Conservation (phyloP, 345 rosid genomes). For the Erucastrum elatum region DNA sequence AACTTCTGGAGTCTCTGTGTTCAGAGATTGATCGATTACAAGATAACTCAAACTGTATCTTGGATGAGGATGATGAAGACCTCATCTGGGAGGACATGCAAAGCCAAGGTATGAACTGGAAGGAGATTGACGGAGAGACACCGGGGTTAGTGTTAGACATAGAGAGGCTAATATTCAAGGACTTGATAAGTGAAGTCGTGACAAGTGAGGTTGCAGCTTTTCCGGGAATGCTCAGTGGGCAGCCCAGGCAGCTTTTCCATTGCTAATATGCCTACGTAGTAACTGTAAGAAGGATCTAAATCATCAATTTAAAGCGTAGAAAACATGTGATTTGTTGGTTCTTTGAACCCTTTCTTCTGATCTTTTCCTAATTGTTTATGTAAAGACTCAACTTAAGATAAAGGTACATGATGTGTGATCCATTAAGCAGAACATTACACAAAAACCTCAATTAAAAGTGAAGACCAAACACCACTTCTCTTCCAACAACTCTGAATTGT, state of each 20-base stretch:
- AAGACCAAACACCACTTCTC: slow-evolving; percentile 18
- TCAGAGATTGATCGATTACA: slow-evolving; percentile 65
- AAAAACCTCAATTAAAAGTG: too few species aligned
- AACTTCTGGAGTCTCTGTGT: slow-evolving; percentile 59
- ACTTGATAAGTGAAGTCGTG: slow-evolving; percentile 38
- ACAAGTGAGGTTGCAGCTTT: slow-evolving; percentile 41
- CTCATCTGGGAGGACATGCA: slow-evolving; percentile 52
- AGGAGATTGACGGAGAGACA: background rate
- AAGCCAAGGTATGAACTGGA: background rate
- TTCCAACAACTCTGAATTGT: slow-evolving; percentile 6
- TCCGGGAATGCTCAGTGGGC: slow-evolving; percentile 37
- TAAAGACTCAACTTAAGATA: slow-evolving; percentile 26
- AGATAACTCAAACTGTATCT: slow-evolving; percentile 47
- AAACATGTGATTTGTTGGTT: slow-evolving; percentile 27
- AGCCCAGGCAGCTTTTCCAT: slow-evolving; percentile 57
- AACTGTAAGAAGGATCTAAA: slow-evolving; percentile 30
- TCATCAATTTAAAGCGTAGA: slow-evolving; percentile 29
- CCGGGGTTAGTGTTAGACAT: background rate
- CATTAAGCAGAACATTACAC: background rate
- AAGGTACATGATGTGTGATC: slow-evolving; percentile 2
- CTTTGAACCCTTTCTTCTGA: slow-evolving; percentile 22
- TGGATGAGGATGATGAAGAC: slow-evolving; percentile 51
- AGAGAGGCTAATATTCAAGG: slow-evolving; percentile 20
- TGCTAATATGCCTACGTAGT: slow-evolving; percentile 39
- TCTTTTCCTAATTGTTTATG: slow-evolving; percentile 18